Evolutionary conservation across 2,329 filamentous ascomycete species (phyloP).

Genomic region (Phaeomoniella chlamydospora): DNA sequence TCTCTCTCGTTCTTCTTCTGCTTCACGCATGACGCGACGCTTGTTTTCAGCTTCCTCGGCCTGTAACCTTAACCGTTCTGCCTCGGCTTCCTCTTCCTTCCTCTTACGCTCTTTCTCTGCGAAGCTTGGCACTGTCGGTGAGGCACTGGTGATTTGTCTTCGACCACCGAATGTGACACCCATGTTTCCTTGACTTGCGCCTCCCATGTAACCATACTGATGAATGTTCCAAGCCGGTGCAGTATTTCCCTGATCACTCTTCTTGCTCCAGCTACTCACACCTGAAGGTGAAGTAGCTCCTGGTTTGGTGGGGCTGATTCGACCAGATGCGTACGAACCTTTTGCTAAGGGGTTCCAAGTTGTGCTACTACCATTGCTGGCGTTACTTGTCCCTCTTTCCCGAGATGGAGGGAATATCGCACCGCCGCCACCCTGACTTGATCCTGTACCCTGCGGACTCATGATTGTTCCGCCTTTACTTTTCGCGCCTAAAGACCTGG

Average conservation of each 20-base stretch:
- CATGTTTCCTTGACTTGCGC: conserved; percentile 87
- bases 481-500: conserved; percentile 61
- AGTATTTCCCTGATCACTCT: conserved; percentile 63
- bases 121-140: conserved; percentile 63
- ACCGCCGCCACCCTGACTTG: conserved; percentile 31
- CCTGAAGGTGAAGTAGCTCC: conserved; percentile 27
- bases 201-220: conserved; percentile 97
- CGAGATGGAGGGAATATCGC: conserved; percentile 34
- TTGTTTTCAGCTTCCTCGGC: conserved; percentile 38
- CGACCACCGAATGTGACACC: conserved; percentile 85
- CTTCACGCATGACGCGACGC: conserved; percentile 33
- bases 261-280: conserved; percentile 84
- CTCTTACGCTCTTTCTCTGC: conserved; percentile 69
- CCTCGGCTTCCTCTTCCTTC: conserved; percentile 40
- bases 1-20: conserved; percentile 29
- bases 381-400: conserved; percentile 38
- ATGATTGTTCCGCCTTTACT: conserved; percentile 40
- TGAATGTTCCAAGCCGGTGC: conserved; percentile 95
- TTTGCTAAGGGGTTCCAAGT: conserved; percentile 28
- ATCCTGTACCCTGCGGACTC: conserved; percentile 55
- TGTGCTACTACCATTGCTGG: conserved; percentile 23
- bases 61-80: conserved; percentile 33
- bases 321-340: conserved; percentile 29
- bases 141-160: conserved; percentile 77
- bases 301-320: conserved; percentile 47